Evolutionary conservation across 108 stramenopile species (phyloP), one percentile per base, ranked within the genome.

Genomic region (Pseudonitzschia multiseries): DNA sequence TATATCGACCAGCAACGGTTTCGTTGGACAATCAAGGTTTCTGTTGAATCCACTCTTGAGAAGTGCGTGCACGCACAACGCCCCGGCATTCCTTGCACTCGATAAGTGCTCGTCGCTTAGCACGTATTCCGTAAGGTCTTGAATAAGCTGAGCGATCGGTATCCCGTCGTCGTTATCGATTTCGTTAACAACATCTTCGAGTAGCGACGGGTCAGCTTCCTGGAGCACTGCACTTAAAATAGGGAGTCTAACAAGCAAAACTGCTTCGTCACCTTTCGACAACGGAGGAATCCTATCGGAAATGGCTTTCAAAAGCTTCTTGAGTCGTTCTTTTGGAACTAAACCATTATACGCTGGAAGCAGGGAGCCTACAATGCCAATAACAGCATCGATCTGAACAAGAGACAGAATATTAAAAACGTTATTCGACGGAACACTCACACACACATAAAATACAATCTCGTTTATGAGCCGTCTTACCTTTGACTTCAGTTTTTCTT

Each of bases 201-300:
- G 65, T 52, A 84, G 54, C 50, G 77, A 56, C 21, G 72, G 24
- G 32, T 54, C 65, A 69, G 77, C 71, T 13, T 72, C 65, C 53
- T 75, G 70, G 20, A 92, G 77, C 24, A 84, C 76, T 27, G 78
- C 79, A 65, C 81, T 80, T n/a, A 90, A 61, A 26, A 93, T 59
- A n/a, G 92, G 89, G 9, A 89, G 70, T 42, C 68, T 32, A 14
- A 88, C 78, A 43, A 70, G 79, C 5, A 93, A 68, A 29, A 79
- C 69, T 36, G 76, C 68, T 56, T 78, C 68, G 59, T 93, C 92
- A 24, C 43, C 70, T 53, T 74, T 53, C 14, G 86, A 88, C 33
- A 93, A 67, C 0, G 92, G 92, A n/a, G 92, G 92, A 29, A 93
- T 57, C 17, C 80, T 65, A 50, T 87, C 70, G 12, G 76, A 73